These are phyloP conservation scores for Echium plantagineum DNA, from an alignment of 257 asterid genomes.

Conservation along the genomic window DNA sequence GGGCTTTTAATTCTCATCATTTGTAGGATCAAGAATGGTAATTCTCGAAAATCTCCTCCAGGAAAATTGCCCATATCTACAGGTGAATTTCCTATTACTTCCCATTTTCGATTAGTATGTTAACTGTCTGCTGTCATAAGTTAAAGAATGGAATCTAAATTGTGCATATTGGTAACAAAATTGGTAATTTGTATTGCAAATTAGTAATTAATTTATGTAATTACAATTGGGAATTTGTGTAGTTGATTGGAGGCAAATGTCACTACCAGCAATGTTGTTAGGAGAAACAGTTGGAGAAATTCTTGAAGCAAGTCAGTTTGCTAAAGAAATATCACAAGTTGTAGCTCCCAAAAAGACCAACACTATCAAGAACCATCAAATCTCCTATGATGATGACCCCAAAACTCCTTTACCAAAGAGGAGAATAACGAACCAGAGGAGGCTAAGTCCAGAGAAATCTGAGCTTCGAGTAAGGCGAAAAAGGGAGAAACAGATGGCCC, in stretches of 20 bases:
- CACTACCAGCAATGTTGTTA: conserved; percentile 82
- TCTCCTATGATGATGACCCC: conserved; percentile 34
- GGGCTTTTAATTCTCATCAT: neutral
- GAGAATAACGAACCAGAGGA: conserved; percentile 15
- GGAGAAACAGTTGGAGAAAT: conserved; percentile 85
- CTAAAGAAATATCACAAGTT: conserved; percentile 44
- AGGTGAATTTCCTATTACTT: conserved; percentile 22
- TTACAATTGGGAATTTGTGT: neutral
- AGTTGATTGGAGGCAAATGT: conserved; percentile 75
- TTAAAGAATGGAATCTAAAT: too few species aligned
- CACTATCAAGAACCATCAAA: neutral
- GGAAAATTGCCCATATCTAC: conserved; percentile 51
- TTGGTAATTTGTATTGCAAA: too few species aligned
- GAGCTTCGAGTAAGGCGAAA: conserved; percentile 46
- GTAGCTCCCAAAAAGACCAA: conserved; percentile 18
- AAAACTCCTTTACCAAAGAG: conserved; percentile 51
- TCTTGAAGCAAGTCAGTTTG: conserved; percentile 62
- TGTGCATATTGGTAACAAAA: too few species aligned
- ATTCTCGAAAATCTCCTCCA: conserved; percentile 50
- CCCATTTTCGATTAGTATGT: too few species aligned
- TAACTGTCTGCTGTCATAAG: too few species aligned
- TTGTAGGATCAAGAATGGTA: conserved; percentile 45
- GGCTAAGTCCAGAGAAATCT: conserved; percentile 27
- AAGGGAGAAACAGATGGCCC: conserved; percentile 49
- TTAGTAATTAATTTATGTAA: too few species aligned